phyloP scores from a whole-genome alignment of 2,329 filamentous ascomycete species.

The Remersonia thermophila region DNA sequence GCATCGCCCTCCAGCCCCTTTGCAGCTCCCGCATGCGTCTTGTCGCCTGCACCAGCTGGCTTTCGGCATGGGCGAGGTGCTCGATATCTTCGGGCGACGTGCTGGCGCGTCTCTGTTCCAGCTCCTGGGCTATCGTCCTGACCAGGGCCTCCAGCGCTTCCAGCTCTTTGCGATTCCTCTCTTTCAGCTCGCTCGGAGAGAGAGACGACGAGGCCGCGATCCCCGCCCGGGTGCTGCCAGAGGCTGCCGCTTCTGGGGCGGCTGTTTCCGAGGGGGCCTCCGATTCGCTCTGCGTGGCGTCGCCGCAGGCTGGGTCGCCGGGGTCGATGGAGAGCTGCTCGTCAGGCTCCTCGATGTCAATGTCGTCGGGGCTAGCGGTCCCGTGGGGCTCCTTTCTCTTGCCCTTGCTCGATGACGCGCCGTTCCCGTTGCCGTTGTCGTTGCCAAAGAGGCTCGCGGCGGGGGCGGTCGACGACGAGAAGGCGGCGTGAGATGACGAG shows the following conservation, averaged over 20 bases:
- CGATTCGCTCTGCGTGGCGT: constrained; percentile 5
- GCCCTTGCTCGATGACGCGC: background rate
- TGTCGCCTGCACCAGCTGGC: constrained; percentile 20
- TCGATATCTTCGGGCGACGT: constrained; percentile 13
- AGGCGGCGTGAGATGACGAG: constrained; percentile 2
- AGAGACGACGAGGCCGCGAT: too few species aligned
- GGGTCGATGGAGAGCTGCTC: constrained; percentile 23
- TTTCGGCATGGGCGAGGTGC: constrained; percentile 18
- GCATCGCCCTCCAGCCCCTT: constrained; percentile 24
- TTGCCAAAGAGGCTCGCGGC: constrained; percentile 16
- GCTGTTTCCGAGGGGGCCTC: constrained; percentile 3
- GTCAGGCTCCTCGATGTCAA: constrained; percentile 35
- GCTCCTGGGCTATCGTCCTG: constrained; percentile 20
- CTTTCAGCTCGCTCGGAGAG: too few species aligned
- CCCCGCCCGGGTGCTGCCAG: too few species aligned
- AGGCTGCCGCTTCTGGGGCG: too few species aligned
- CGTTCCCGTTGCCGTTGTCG: constrained; percentile 1
- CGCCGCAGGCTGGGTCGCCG: constrained; percentile 14
- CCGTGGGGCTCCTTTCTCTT: constrained; percentile 17
- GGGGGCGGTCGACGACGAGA: background rate
- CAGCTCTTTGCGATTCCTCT: constrained; percentile 19
- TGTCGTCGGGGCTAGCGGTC: constrained; percentile 33
- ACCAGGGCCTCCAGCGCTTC: constrained; percentile 21
- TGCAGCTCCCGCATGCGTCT: constrained; percentile 24
- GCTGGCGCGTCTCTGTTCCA: constrained; percentile 19